phyloP scores from a whole-genome alignment of 345 rosid genomes.

The Aquilaria sinensis region DNA sequence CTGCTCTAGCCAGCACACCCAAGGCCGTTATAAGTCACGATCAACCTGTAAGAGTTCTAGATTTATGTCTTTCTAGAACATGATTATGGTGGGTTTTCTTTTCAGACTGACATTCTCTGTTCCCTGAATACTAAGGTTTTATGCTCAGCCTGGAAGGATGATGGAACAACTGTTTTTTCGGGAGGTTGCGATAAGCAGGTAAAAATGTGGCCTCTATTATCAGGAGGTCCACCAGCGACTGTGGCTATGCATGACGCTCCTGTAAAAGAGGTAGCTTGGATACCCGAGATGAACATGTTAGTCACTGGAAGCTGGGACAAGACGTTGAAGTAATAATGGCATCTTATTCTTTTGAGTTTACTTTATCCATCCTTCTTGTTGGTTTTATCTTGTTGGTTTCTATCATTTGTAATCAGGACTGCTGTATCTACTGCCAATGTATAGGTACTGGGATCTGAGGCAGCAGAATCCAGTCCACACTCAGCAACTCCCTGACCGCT shows the following conservation, averaged over 20 bases:
- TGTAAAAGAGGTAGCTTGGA: constrained; percentile 78
- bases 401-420: too few species aligned
- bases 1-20: constrained; percentile 47
- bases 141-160: constrained; percentile 98
- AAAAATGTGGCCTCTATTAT: constrained; percentile 91
- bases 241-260: constrained; percentile 97
- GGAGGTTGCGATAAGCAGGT: constrained; percentile 99
- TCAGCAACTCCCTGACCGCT: constrained; percentile 94
- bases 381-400: too few species aligned
- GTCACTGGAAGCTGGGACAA: constrained; percentile 96
- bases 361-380: not conserved
- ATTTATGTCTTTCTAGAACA: not conserved
- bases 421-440: constrained; percentile 1
- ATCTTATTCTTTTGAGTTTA: not conserved
- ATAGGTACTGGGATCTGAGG: constrained; percentile 93
- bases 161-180: constrained; percentile 86
- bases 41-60: constrained; percentile 64
- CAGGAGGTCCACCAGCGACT: constrained; percentile 86
- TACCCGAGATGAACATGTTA: constrained; percentile 83
- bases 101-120: not conserved
- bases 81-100: not conserved
- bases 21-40: constrained; percentile 87
- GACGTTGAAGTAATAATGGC: constrained; percentile 57
- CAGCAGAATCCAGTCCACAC: constrained; percentile 83
- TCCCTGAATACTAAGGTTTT: constrained; percentile 39